Conservation (phyloP, 108 stramenopile genomes). For the Skeletonema grethae region DNA sequence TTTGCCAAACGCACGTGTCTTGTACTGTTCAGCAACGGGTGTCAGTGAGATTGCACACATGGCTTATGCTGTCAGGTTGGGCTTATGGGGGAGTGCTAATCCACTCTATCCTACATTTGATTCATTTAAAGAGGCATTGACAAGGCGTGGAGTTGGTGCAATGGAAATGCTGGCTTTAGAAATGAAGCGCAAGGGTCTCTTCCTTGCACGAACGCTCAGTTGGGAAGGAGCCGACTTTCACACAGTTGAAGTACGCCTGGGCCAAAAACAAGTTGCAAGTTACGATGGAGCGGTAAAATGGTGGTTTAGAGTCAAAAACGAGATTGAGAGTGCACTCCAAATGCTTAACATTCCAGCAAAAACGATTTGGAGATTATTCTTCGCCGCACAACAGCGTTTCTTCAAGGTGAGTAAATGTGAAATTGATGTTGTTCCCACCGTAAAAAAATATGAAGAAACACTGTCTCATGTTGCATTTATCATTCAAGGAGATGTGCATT, state of each 20-base stretch:
- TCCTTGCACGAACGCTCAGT: conserved; percentile 75
- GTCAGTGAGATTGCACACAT: conserved; percentile 80
- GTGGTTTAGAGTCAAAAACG: conserved; percentile 56
- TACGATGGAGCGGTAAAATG: conserved; percentile 67
- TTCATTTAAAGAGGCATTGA: conserved; percentile 57
- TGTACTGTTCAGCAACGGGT: conserved; percentile 85
- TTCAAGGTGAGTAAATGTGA: no score
- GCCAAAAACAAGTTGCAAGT: conserved; percentile 33
- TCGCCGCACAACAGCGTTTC: conserved; percentile 55
- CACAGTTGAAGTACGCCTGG: conserved; percentile 51
- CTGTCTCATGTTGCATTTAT: no score
- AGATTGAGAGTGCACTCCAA: conserved; percentile 46
- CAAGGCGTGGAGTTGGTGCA: conserved; percentile 75
- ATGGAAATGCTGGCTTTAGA: conserved; percentile 87
- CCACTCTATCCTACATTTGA: conserved; percentile 53
- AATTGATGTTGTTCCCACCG: no score
- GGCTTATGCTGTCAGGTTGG: conserved; percentile 79
- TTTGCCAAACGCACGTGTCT: conserved; percentile 75
- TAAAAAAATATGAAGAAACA: no score
- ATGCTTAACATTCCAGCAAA: conserved; percentile 38
- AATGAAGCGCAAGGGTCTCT: conserved; percentile 74
- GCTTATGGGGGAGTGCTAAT: conserved; percentile 69
- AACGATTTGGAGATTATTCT: conserved; percentile 39
- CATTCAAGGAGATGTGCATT: conserved; percentile 77
- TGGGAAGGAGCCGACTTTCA: conserved; percentile 83